Evolutionary conservation across 2,329 filamentous ascomycete species (phyloP), one percentile per base, ranked within the genome.

Genomic region (Colletotrichum eremochloae): DNA sequence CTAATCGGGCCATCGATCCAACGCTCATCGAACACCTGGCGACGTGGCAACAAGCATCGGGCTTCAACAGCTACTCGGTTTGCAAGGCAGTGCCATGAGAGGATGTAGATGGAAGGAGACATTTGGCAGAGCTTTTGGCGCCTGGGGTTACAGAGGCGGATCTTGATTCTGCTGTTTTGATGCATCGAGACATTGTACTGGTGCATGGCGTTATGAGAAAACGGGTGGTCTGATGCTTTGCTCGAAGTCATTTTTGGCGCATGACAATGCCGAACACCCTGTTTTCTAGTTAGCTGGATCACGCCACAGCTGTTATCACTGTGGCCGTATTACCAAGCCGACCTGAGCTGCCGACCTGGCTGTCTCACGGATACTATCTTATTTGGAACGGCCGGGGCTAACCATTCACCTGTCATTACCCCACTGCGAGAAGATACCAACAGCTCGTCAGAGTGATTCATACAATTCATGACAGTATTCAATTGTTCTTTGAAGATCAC

Each of bases 1-100:
- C 79, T 5, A 80, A 81, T 58, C 75, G 77, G 42, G 75, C 77
- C 11, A 78, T 81, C 44, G 80, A 81, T 56, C 75, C 75, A 0
- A 42, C 55, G 1, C 63, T 78, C 40, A 72, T 83, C 36, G 65
- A 74, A 2, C 74, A 75, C n/a, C 63, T 82, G 55, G 81, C 80
- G 2, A 73, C 77, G 55, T 80, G 79, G 79, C 80, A 82, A 50
- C 66, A 76, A 42, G 75, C 66, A 5, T 61, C 67, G 1, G 71
- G 66, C 2, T 76, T 73, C 44, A 73, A 74, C 9, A 80, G 79
- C 57, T 81, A 77, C 76, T 75, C 77, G 36, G 71, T 66, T 24
- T 78, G 77, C 12, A 48, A 55, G n/a, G 20, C 57, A 55, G 67
- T 31, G 9, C 24, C 24, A 2, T 71, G 62, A 55, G 8, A n/a